Conservation (phyloP, 345 rosid genomes). For the Aurinia saxatilis region DNA sequence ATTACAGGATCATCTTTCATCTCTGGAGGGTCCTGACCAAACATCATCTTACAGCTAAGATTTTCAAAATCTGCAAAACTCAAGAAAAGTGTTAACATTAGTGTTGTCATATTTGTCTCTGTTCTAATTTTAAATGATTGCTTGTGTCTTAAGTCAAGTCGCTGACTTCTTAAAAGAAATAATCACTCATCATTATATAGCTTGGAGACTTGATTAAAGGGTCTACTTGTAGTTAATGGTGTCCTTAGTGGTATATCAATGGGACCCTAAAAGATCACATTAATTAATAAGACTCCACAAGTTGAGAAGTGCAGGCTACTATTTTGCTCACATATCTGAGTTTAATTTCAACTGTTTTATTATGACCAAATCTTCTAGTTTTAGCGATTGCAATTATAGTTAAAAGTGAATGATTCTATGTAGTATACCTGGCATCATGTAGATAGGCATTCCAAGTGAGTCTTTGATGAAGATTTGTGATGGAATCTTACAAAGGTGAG, state of each 20-base stretch:
- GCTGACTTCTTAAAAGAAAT: slow-evolving; percentile 7
- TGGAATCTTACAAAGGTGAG: slow-evolving; percentile 80
- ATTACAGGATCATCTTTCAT: slow-evolving; percentile 67
- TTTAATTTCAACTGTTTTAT: slow-evolving; percentile 5
- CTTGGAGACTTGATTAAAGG: slow-evolving; percentile 26
- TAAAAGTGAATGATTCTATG: slow-evolving; percentile 10
- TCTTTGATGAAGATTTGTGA: slow-evolving; percentile 69
- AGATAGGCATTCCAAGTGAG: slow-evolving; percentile 76
- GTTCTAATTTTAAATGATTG: slow-evolving; percentile 8
- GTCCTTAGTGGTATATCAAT: slow-evolving; percentile 45
- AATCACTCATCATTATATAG: slow-evolving; percentile 21
- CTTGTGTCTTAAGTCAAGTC: slow-evolving; percentile 10
- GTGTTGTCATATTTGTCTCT: neutral
- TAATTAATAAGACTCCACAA: slow-evolving; percentile 51
- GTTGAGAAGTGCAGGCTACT: slow-evolving; percentile 48
- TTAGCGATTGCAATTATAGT: neutral
- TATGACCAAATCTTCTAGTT: neutral
- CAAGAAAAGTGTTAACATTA: neutral
- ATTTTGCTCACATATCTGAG: slow-evolving; percentile 16
- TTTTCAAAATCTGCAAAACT: slow-evolving; percentile 78
- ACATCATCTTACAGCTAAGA: slow-evolving; percentile 92
- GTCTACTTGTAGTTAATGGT: slow-evolving; percentile 45
- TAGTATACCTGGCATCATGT: slow-evolving; percentile 84
- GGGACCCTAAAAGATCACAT: slow-evolving; percentile 56
- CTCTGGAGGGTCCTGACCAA: slow-evolving; percentile 76